phyloP scores from a whole-genome alignment of 2,329 filamentous ascomycete species.

The Ophiostoma sp. region DNA sequence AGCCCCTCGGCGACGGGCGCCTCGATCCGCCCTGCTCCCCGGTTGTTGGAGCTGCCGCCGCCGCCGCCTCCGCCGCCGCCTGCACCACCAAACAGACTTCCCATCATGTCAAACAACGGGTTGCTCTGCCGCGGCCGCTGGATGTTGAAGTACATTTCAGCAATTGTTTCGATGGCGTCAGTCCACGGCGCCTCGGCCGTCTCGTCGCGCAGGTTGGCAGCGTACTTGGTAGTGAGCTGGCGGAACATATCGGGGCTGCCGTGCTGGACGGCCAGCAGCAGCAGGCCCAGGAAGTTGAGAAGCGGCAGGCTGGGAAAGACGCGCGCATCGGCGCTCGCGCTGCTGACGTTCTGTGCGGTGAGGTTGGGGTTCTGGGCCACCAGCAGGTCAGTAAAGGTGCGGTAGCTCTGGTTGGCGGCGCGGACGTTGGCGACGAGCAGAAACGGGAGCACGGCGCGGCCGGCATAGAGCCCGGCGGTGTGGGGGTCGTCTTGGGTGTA shows the following conservation, averaged over 20 bases:
- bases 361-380: slow-evolving; percentile 49
- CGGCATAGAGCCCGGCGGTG: slow-evolving; percentile 78
- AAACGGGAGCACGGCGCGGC: slow-evolving; percentile 83
- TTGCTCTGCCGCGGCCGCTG: slow-evolving; percentile 83
- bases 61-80: slow-evolving; percentile 46
- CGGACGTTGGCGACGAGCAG: slow-evolving; percentile 85
- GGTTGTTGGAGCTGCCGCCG: slow-evolving; percentile 38
- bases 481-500: slow-evolving; percentile 85
- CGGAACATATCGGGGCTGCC: slow-evolving; percentile 72
- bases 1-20: slow-evolving; percentile 54
- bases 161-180: slow-evolving; percentile 77
- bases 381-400: slow-evolving; percentile 66
- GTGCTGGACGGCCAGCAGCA: slow-evolving; percentile 78
- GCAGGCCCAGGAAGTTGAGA: slow-evolving; percentile 83
- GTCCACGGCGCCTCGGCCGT: slow-evolving; percentile 60
- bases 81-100: slow-evolving; percentile 77
- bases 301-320: slow-evolving; percentile 90
- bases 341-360: slow-evolving; percentile 75
- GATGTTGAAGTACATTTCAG: slow-evolving; percentile 96
- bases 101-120: slow-evolving; percentile 97
- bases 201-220: slow-evolving; percentile 65
- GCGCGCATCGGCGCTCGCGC: slow-evolving; percentile 64
- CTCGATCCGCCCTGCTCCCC: slow-evolving; percentile 39
- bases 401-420: slow-evolving; percentile 76
- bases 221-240: slow-evolving; percentile 77